Evolutionary conservation across 73 alveolate genomes (phyloP), one percentile per base, ranked within the genome.

Genomic region (Paramecium pentaurelia): DNA sequence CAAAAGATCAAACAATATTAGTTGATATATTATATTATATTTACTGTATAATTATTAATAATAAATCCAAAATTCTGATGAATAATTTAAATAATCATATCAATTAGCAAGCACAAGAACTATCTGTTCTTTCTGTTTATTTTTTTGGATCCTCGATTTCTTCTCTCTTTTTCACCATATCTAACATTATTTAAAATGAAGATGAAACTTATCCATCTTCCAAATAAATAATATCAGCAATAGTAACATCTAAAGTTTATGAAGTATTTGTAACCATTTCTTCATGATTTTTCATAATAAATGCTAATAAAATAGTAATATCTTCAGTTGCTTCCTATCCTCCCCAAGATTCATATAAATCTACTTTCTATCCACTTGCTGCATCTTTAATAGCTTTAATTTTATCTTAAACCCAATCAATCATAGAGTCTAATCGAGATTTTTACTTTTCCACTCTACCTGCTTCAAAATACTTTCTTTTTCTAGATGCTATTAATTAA

Each of bases 221-320:
- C 22, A 28, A 27, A 80, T 80, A 80, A 25, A 80, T 28, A 11
- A 80, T 80, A 45, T 80, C 91, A 45, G 91, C 91, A n/a, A 80
- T 73, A 36, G 87, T 73, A 37, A 34, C 16, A 80, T 49, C 71
- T 12, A 45, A 47, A 45, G 75, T 0, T 28, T 80, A 45, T 2
- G 77, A 32, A 3, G 64, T 80, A 14, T 80, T 34, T 11, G n/a
- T 25, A 45, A 47, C 73, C 91, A 80, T 80, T 80, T 80, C 75
- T 27, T 42, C 45, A 44, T 80, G 58, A 80, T 80, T 42, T 64
- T 80, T 45, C 28, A 32, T 22, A 45, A 80, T 44, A 20, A 80
- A 80, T 45, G 91, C 91, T 25, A 80, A 47, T 44, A 80, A 36
- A 1, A 80, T 36, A 7, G 45, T 36, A 3, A 80, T 49, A 28